phyloP scores from a whole-genome alignment of 345 rosid genomes.

The Microcos paniculata region DNA sequence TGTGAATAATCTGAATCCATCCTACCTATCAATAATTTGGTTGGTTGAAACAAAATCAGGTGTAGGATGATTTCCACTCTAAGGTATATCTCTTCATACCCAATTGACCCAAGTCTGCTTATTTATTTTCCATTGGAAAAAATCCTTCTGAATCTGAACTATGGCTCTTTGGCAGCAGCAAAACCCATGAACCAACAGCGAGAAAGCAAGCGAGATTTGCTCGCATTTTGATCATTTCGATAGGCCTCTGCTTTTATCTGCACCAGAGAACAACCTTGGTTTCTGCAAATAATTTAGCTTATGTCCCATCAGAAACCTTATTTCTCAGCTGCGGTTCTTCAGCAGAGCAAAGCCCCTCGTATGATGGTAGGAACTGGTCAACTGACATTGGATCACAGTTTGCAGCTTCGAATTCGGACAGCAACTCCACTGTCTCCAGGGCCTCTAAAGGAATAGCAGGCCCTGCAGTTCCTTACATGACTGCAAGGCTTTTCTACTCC shows the following conservation, averaged over 20 bases:
- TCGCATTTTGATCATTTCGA: not conserved
- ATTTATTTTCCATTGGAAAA: not conserved
- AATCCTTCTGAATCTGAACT: not conserved
- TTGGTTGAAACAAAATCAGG: not conserved
- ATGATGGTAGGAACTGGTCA: not conserved
- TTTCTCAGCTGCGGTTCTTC: not conserved
- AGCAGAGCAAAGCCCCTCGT: not conserved
- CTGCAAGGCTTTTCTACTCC: slow-evolving; percentile 17
- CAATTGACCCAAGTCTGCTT: too few relatives aligned
- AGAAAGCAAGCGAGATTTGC: not conserved
- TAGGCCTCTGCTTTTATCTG: not conserved
- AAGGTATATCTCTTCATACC: not conserved
- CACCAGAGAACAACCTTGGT: not conserved
- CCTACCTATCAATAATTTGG: too few relatives aligned
- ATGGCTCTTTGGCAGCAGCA: not conserved
- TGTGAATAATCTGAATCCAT: not conserved
- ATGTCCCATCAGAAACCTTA: not conserved
- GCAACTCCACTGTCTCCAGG: not conserved
- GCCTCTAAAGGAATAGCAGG: not conserved
- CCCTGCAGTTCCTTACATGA: slow-evolving; percentile 10
- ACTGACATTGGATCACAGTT: not conserved
- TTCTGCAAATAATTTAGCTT: not conserved
- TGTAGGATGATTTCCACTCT: not conserved
- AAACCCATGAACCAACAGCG: not conserved
- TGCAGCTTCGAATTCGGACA: not conserved